Evolutionary conservation across 345 rosid genomes (phyloP).

Genomic region (Pelargonium nanum): DNA sequence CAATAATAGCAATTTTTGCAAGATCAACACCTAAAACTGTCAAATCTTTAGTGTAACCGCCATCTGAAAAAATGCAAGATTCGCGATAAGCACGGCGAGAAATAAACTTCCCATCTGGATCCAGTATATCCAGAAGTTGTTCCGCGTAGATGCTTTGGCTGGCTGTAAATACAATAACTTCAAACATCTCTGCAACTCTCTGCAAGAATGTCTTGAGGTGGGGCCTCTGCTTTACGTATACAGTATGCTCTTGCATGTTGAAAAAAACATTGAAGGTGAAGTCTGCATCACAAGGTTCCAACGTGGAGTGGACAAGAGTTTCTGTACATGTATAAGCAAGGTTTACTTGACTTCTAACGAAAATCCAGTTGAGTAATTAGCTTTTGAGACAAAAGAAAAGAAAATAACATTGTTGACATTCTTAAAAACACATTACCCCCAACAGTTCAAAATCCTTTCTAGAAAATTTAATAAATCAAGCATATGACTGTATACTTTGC

Average conservation of each 20-base stretch:
- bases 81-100: slow-evolving; percentile 76
- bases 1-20: slow-evolving; percentile 89
- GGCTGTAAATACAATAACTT: slow-evolving; percentile 80
- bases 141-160: slow-evolving; percentile 89
- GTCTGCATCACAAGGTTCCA: slow-evolving; percentile 72
- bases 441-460: no score
- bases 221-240: slow-evolving; percentile 87
- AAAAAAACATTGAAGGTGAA: slow-evolving; percentile 76
- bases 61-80: slow-evolving; percentile 76
- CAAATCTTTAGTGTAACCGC: slow-evolving; percentile 89
- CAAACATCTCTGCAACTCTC: slow-evolving; percentile 82
- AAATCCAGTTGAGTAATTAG: no score
- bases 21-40: slow-evolving; percentile 87
- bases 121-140: slow-evolving; percentile 72
- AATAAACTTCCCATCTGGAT: slow-evolving; percentile 62
- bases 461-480: no score
- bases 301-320: slow-evolving; percentile 84
- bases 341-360: background rate
- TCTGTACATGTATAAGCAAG: slow-evolving; percentile 37
- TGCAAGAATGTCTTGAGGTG: slow-evolving; percentile 65
- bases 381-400: slow-evolving; percentile 1
- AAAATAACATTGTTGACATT: background rate
- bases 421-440: no score
- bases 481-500: no score
- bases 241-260: slow-evolving; percentile 78